These are phyloP conservation scores for Nicotiana tabacum DNA, from an alignment of 257 asterid species.

Conservation along the genomic window DNA sequence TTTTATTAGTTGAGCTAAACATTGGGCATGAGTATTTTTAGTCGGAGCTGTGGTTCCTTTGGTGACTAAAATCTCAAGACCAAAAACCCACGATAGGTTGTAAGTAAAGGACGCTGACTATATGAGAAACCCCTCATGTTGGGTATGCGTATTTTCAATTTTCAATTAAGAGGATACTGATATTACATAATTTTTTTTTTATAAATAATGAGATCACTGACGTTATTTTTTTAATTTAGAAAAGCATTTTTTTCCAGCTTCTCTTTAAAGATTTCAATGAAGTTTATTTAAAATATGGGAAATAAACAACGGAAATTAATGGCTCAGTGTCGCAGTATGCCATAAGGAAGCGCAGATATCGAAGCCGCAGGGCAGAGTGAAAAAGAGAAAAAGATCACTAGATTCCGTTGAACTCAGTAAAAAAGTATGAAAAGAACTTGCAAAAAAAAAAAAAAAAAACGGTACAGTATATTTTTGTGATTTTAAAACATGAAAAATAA, in stretches of 20 bases:
- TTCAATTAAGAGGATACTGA: too few relatives aligned
- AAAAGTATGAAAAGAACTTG: not conserved
- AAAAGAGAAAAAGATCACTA: slow-evolving; percentile 8
- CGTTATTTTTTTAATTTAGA: too few relatives aligned
- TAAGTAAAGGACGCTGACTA: too few relatives aligned
- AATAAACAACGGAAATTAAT: not conserved
- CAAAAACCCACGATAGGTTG: too few relatives aligned
- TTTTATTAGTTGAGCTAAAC: not conserved
- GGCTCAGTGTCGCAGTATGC: not conserved
- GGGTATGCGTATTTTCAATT: too few relatives aligned
- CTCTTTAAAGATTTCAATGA: too few relatives aligned
- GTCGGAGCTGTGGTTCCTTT: too few relatives aligned
- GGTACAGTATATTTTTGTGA: not conserved
- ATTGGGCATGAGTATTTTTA: not conserved
- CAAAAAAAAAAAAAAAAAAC: not conserved
- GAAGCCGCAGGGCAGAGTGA: slow-evolving; percentile 8
- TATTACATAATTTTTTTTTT: too few relatives aligned
- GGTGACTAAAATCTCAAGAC: too few relatives aligned
- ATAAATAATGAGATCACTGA: too few relatives aligned
- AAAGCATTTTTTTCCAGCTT: too few relatives aligned
- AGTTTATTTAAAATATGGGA: not conserved
- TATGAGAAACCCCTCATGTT: too few relatives aligned
- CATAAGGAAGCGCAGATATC: slow-evolving; percentile 14
- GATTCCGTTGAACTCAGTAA: slow-evolving; percentile 33
- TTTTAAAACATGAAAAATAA: not conserved